Percentiles rank a stretch among this genome's conserved stretches.
phyloP scores from a whole-genome alignment of 2,329 filamentous ascomycete species.

The Phyllosticta paracitricarpa region DNA sequence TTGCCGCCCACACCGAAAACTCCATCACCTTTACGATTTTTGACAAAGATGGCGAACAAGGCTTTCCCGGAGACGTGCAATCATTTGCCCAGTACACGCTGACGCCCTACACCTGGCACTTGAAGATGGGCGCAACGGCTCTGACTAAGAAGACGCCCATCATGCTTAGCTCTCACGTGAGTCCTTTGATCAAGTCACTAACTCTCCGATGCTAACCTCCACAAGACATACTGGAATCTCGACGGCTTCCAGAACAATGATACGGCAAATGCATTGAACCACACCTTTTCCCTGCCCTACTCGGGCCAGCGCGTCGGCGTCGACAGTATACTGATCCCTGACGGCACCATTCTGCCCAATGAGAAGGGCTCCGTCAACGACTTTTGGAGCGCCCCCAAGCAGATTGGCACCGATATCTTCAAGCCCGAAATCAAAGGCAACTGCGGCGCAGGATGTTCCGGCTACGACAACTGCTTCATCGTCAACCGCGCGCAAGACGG shows the following conservation, averaged over 20 bases:
- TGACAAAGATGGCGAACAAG: constrained; percentile 62
- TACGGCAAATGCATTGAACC: constrained; percentile 55
- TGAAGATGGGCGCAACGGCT: constrained; percentile 61
- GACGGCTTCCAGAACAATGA: constrained; percentile 69
- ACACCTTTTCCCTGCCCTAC: constrained; percentile 64
- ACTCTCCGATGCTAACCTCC: background rate
- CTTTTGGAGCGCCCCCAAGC: constrained; percentile 74
- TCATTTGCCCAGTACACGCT: constrained; percentile 67
- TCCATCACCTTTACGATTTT: constrained; percentile 68
- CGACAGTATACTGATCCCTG: constrained; percentile 44
- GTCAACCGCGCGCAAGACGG: constrained; percentile 51
- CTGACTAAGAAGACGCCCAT: constrained; percentile 70
- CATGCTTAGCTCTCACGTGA: constrained; percentile 65
- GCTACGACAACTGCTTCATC: constrained; percentile 71
- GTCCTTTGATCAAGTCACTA: constrained; percentile 8
- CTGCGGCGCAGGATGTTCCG: constrained; percentile 73
- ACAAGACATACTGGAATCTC: constrained; percentile 70
- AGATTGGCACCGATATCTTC: constrained; percentile 60
- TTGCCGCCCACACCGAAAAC: constrained; percentile 54
- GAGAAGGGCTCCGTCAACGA: constrained; percentile 59
- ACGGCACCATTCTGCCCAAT: constrained; percentile 57
- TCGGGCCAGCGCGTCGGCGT: constrained; percentile 58
- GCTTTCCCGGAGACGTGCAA: constrained; percentile 69
- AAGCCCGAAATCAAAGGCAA: constrained; percentile 56
- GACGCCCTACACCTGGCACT: constrained; percentile 55